Evolutionary conservation across 306 rosid species (phyloP).

Genomic region (Prunus salicina): DNA sequence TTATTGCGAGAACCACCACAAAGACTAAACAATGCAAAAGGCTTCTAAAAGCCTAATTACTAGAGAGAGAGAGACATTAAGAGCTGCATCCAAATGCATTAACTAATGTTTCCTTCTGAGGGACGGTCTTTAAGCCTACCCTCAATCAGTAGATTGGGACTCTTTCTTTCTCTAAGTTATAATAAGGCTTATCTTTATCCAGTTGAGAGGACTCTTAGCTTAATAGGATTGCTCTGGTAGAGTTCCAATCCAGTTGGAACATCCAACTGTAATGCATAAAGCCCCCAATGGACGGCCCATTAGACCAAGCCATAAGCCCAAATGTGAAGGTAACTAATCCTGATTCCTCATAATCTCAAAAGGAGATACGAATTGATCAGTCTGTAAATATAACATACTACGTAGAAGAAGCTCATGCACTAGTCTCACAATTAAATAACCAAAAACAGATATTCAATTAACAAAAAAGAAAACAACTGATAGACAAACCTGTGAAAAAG

Average conservation of each 20-base stretch:
- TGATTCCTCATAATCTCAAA: background rate
- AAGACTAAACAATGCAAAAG: background rate
- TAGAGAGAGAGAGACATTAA: background rate
- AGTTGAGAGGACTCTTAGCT: background rate
- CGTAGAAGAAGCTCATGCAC: background rate
- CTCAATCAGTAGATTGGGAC: background rate
- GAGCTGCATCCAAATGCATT: background rate
- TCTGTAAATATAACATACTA: background rate
- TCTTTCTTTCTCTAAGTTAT: too few relatives aligned
- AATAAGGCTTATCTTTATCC: too few relatives aligned
- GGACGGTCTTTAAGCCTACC: background rate
- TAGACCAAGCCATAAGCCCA: background rate
- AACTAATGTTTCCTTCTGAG: background rate
- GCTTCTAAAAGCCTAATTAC: background rate
- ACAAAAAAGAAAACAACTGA: background rate
- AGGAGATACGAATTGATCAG: background rate
- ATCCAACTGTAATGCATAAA: background rate
- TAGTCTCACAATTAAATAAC: background rate
- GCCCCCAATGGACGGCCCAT: background rate
- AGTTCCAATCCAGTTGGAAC: background rate
- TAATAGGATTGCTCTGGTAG: background rate
- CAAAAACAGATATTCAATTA: background rate
- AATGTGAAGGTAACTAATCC: background rate
- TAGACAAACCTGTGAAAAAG: constrained; percentile 63
- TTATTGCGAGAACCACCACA: background rate